These are phyloP conservation scores for Suhomyces xylopsoci DNA, from an alignment of 805 yeast genomes.

Conservation along the genomic window DNA sequence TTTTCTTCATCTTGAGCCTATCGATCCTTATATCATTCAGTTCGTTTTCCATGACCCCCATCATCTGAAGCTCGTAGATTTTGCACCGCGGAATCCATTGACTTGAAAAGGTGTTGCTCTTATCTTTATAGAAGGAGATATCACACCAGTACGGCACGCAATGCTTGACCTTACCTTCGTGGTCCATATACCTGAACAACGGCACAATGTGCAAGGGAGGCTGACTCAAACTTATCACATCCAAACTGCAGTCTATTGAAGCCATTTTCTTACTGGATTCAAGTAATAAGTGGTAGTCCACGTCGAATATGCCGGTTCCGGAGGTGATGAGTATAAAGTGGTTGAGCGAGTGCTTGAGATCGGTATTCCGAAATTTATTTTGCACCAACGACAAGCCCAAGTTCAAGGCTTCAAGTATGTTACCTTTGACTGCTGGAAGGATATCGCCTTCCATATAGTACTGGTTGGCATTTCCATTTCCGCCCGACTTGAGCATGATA, in stretches of 20 bases:
- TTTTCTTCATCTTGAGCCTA: slow-evolving; percentile 41
- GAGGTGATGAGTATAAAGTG: slow-evolving; percentile 87
- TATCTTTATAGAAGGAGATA: slow-evolving; percentile 81
- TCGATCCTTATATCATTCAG: slow-evolving; percentile 65
- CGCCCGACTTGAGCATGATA: slow-evolving; percentile 47
- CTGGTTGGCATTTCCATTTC: slow-evolving; percentile 12
- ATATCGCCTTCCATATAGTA: slow-evolving; percentile 38
- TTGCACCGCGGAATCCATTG: slow-evolving; percentile 95
- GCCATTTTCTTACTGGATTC: slow-evolving; percentile 74
- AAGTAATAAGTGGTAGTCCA: slow-evolving; percentile 71
- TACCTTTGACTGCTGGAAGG: slow-evolving; percentile 87
- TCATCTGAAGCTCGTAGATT: slow-evolving; percentile 94
- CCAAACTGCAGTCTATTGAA: slow-evolving; percentile 81
- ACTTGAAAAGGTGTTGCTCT: slow-evolving; percentile 31
- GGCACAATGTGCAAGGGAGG: slow-evolving; percentile 95
- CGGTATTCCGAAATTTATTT: slow-evolving; percentile 79
- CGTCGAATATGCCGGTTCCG: slow-evolving; percentile 91
- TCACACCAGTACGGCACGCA: slow-evolving; percentile 96
- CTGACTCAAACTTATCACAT: slow-evolving; percentile 80
- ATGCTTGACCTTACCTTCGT: slow-evolving; percentile 51
- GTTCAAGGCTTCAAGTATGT: slow-evolving; percentile 81
- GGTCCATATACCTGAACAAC: slow-evolving; percentile 59
- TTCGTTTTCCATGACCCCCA: slow-evolving; percentile 96
- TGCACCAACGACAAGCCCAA: slow-evolving; percentile 74
- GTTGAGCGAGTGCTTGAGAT: slow-evolving; percentile 84